Conservation (phyloP, 208 protist species). For the Herpetomonas tarakana region DNA sequence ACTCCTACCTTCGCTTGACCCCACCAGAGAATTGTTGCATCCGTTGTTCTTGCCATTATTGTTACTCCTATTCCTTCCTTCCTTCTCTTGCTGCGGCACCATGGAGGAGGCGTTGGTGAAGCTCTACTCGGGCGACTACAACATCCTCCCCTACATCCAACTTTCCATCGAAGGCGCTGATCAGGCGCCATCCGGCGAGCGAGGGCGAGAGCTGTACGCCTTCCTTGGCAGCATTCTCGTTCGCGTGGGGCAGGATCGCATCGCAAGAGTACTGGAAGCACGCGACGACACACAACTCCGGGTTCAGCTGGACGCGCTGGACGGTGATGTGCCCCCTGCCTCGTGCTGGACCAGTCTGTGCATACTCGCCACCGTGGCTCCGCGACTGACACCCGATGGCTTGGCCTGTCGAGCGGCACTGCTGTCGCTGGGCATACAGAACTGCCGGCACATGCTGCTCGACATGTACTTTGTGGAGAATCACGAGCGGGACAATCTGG, state of each 20-base stretch:
- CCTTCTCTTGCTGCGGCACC: not conserved
- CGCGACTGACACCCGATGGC: slow-evolving; percentile 12
- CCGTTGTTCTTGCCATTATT: no score
- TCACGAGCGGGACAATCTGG: slow-evolving; percentile 20
- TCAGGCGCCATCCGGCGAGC: not conserved
- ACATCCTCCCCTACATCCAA: no score
- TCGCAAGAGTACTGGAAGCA: not conserved
- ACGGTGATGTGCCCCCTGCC: no score
- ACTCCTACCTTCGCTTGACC: no score
- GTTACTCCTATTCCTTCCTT: not conserved
- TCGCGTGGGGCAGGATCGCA: not conserved
- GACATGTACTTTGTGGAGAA: slow-evolving; percentile 48
- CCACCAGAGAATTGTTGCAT: no score
- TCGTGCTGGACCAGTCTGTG: no score
- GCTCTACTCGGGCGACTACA: no score
- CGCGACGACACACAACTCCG: no score
- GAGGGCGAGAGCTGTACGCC: slow-evolving; percentile 1
- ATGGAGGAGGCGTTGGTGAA: no score
- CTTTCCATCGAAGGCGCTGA: not conserved
- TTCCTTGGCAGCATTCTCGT: not conserved
- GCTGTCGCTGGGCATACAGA: slow-evolving; percentile 22
- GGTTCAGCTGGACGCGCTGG: no score
- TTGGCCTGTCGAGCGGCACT: slow-evolving; percentile 19
- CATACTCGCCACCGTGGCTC: slow-evolving; percentile 27
- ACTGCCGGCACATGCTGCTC: slow-evolving; percentile 39